Evolutionary conservation across 1,284 basidiomycete genomes (phyloP).

Genomic region (Leccinum pseudoinsigne): DNA sequence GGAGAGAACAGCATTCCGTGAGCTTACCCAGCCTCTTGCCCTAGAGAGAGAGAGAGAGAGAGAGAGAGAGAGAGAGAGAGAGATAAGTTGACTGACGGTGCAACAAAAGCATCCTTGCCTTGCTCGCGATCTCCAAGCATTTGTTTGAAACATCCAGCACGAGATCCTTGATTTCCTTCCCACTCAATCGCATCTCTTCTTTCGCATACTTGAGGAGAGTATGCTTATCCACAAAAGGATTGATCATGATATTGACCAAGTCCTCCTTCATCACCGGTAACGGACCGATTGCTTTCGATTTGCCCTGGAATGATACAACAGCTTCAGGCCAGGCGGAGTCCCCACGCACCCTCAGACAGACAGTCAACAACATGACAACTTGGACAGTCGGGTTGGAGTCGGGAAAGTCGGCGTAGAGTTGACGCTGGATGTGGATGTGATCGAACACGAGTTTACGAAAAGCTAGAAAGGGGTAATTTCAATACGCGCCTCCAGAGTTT

Average conservation of each 20-base stretch:
- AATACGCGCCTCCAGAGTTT: conserved; percentile 8
- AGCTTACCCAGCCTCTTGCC: conserved; percentile 64
- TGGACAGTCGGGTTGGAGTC: conserved; percentile 57
- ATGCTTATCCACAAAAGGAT: conserved; percentile 66
- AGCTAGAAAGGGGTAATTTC: conserved; percentile 40
- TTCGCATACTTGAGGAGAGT: conserved; percentile 53
- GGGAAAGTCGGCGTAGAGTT: conserved; percentile 65
- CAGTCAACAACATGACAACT: conserved; percentile 63
- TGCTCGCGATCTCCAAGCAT: conserved; percentile 64
- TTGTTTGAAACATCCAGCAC: conserved; percentile 53
- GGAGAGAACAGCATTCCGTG: conserved; percentile 40
- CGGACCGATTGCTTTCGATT: conserved; percentile 52
- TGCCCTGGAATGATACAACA: conserved; percentile 34
- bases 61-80: conserved; percentile 2
- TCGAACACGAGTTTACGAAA: conserved; percentile 65
- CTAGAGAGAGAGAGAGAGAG: conserved; percentile 33
- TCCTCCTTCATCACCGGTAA: conserved; percentile 57
- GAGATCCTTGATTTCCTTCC: conserved; percentile 43
- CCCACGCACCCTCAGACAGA: conserved; percentile 46
- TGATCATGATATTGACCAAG: conserved; percentile 59
- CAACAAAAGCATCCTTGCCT: conserved; percentile 40
- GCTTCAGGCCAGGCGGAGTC: conserved; percentile 30
- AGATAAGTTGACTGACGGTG: conserved; percentile 17
- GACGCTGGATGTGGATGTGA: conserved; percentile 49
- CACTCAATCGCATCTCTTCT: conserved; percentile 43